phyloP scores from a whole-genome alignment of 2,329 filamentous ascomycete genomes.

The Calonectria leucothoes region DNA sequence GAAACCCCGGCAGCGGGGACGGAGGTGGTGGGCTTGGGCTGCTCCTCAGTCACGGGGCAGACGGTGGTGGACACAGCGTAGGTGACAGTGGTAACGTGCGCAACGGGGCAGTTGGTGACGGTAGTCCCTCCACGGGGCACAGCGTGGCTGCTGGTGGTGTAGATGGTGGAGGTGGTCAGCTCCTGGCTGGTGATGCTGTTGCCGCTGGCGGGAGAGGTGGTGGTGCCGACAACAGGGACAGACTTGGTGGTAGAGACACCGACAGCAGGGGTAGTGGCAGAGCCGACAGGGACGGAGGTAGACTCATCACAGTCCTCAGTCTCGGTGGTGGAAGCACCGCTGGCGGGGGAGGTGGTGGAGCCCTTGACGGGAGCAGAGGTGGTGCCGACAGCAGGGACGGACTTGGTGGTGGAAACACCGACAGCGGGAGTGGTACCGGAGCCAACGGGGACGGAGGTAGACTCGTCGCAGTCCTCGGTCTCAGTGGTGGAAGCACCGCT shows the following conservation, averaged over 20 bases:
- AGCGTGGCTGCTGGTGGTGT: slow-evolving; percentile 40
- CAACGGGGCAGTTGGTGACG: slow-evolving; percentile 46
- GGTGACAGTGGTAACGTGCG: slow-evolving; percentile 39
- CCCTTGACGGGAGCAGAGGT: slow-evolving; percentile 18
- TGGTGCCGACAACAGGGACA: slow-evolving; percentile 16
- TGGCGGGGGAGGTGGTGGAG: background rate
- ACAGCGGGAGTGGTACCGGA: background rate
- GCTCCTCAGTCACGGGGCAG: slow-evolving; percentile 10
- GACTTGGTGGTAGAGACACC: slow-evolving; percentile 18
- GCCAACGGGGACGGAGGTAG: background rate
- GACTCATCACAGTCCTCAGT: slow-evolving; percentile 17
- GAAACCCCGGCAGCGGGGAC: slow-evolving; percentile 12
- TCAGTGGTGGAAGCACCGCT: background rate
- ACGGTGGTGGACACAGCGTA: too few relatives aligned
- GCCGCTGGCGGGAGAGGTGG: slow-evolving; percentile 2
- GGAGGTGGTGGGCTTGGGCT: slow-evolving; percentile 43
- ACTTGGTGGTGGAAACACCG: background rate
- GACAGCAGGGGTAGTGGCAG: background rate
- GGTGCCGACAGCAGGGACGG: slow-evolving; percentile 7
- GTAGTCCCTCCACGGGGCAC: too few relatives aligned
- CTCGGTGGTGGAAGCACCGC: slow-evolving; percentile 7
- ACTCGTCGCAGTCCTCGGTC: background rate
- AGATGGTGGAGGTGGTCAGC: slow-evolving; percentile 48
- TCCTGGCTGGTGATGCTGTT: slow-evolving; percentile 22
- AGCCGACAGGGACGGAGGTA: background rate